Percentiles rank a stretch among this genome's conserved stretches.
Evolutionary conservation across 1,284 basidiomycete genomes (phyloP).

Genomic region (Ganoderma leucocontextum): DNA sequence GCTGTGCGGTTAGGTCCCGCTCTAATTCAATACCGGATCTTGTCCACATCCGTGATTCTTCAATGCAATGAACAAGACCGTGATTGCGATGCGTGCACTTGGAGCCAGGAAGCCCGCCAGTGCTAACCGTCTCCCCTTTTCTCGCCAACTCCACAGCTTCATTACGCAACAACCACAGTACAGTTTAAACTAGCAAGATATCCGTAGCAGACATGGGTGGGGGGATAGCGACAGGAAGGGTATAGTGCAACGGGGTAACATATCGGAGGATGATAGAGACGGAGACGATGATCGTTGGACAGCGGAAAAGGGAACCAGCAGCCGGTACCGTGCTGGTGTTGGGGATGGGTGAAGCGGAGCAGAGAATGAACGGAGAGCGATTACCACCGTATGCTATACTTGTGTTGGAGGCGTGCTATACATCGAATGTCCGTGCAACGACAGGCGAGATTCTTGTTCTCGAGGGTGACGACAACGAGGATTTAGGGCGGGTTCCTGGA

Average conservation of each 20-base stretch:
- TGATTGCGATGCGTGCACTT: background rate
- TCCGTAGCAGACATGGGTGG: slow-evolving; percentile 32
- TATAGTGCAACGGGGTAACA: slow-evolving; percentile 40
- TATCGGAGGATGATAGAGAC: slow-evolving; percentile 23
- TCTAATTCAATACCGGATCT: background rate
- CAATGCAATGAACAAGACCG: background rate
- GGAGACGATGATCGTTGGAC: background rate
- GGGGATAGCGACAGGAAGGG: slow-evolving; percentile 29
- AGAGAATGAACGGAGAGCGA: slow-evolving; percentile 15
- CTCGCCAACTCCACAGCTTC: slow-evolving; percentile 26
- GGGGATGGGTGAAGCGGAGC: slow-evolving; percentile 15
- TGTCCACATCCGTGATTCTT: background rate
- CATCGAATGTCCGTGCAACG: slow-evolving; percentile 22
- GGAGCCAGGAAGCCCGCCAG: too few relatives aligned
- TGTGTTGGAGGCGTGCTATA: slow-evolving; percentile 23
- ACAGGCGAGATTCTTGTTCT: slow-evolving; percentile 15
- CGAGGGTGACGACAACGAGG: slow-evolving; percentile 13
- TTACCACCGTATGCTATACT: slow-evolving; percentile 22
- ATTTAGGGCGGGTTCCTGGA: slow-evolving; percentile 27
- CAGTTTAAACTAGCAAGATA: slow-evolving; percentile 34
- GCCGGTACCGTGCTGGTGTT: slow-evolving; percentile 18
- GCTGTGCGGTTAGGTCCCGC: background rate
- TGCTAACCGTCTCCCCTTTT: background rate
- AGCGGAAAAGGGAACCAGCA: slow-evolving; percentile 9
- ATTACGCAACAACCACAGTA: slow-evolving; percentile 36